Evolutionary conservation across 176 grass and related monocot species (phyloP), one percentile per base, ranked within the genome.

Genomic region (Oryza nivara): DNA sequence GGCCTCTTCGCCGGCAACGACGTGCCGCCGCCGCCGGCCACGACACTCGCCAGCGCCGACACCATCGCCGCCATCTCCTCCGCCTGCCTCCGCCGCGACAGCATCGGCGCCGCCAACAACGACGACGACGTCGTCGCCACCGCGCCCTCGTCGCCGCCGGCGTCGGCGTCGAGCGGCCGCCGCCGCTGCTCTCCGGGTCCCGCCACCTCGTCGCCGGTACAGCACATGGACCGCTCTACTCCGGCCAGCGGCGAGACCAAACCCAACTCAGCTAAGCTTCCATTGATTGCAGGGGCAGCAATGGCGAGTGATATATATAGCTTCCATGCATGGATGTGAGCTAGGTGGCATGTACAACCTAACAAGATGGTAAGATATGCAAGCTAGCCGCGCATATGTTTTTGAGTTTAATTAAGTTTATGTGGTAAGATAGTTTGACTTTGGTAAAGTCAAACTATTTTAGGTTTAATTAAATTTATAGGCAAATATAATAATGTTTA

Each of bases 21-120:
- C 76, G 20, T 2, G 47, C 32, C 9, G 44, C 9, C 41, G 1
- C 64, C 79, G 6, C 93, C 83, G 0, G 90, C 70, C 10, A 92
- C 79, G 10, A 95, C 93, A 11, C 60, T 80, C 0, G 88, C 64
- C 40, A 95, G 74, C 20, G 93, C 90, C 4, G 86, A 85, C 15
- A 95, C 93, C 88, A 95, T 95, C 17, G 56, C 12, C 9, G 71
- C 58, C 71, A 80, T 90, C 88, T 95, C 93, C 61, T 34, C 56
- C 35, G 41, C 87, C 28, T 83, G 80, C 19, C 85, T 71, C 34
- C 81, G 17, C 19, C 44, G 54, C n/a, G 84, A 85, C 75, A 92
- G 20, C 76, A 92, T 85, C 1, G 6, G 9, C 63, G 11, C 40
- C 38, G 9, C 32, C 28, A 64, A 48, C 56, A 25, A 52, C 77